phyloP scores from a whole-genome alignment of 495 filamentous ascomycete genomes.

The Stereocaulon alpinum region DNA sequence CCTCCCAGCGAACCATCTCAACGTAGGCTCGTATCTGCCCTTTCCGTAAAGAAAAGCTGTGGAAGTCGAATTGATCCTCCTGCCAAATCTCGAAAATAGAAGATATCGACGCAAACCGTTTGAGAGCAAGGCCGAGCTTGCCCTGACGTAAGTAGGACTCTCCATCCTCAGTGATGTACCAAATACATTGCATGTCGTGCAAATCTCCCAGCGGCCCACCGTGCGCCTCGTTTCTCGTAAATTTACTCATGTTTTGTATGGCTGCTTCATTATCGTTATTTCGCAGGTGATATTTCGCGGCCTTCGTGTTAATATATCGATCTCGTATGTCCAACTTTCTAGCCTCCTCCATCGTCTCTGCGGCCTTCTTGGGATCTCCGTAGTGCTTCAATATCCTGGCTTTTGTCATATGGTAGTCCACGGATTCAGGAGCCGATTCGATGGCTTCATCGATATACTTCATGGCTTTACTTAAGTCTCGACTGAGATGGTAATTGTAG shows the following conservation, averaged over 20 bases:
- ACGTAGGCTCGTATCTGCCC: slow-evolving; percentile 92
- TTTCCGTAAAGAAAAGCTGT: slow-evolving; percentile 90
- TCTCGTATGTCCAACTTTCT: slow-evolving; percentile 76
- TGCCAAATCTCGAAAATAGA: slow-evolving; percentile 96
- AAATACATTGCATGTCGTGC: slow-evolving; percentile 97
- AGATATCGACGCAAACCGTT: slow-evolving; percentile 74
- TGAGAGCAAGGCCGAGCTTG: slow-evolving; percentile 76
- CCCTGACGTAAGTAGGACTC: slow-evolving; percentile 78
- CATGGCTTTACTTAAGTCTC: slow-evolving; percentile 70
- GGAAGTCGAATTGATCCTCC: slow-evolving; percentile 98
- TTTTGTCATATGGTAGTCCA: slow-evolving; percentile 92
- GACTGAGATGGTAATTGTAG: slow-evolving; percentile 84
- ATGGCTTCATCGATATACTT: slow-evolving; percentile 75
- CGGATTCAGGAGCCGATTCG: slow-evolving; percentile 60
- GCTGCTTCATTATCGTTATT: slow-evolving; percentile 83
- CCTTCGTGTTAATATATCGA: slow-evolving; percentile 96
- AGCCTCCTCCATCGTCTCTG: slow-evolving; percentile 81
- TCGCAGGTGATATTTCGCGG: slow-evolving; percentile 91
- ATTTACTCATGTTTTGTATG: slow-evolving; percentile 82
- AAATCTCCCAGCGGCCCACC: slow-evolving; percentile 86
- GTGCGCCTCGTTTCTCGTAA: slow-evolving; percentile 81
- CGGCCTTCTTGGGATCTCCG: slow-evolving; percentile 69
- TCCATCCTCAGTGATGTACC: slow-evolving; percentile 93
- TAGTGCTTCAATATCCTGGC: slow-evolving; percentile 91
- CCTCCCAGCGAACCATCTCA: slow-evolving; percentile 95